Base-by-base conservation (phyloP, 2,329 filamentous ascomycete species). In the Diaporthe velutina region DNA sequence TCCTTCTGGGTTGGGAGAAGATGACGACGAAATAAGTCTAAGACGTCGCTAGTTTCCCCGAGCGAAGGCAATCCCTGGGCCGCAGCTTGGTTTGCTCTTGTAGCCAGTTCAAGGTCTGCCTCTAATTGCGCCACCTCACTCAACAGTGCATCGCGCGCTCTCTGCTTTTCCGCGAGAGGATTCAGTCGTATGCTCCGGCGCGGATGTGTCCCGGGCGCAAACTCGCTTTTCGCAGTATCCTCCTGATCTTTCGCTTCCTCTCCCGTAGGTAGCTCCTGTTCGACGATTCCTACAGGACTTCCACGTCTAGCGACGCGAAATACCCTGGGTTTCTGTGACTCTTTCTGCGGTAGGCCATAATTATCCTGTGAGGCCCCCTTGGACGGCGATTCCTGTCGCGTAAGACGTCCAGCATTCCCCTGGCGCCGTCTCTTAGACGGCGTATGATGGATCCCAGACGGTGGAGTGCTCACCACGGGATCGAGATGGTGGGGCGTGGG, bases 371-470 rank as follows among this genome's bases (percentile, higher is more conserved):
- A 40, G 1, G 84, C 83, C 0, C 86, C 85, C 68, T 89, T 90
- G 3, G 89, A 79, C 1, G 89, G 89, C 2, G 90, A 90, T 74
- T 84, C 86, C 73, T 57, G 73, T 50, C 57, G 72, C 74, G 33
- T 57, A 40, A 60, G 55, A 48, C 67, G 60, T 33, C 54, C 60
- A 35, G 66, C 48, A 25, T 25, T 66, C 17, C 60, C 68, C n/a
- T 64, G 68, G 15, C 74, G 73, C 2, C 84, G 83, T 42, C 84
- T 83, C 74, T 86, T 89, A 30, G 88, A 89, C 0, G 90, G 90
- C 19, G 89, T 91, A 68, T 88, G 87, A 75, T 92, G 90, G 38
- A 93, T 92, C 1, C 91, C 91, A 28, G 84, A 81, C 0, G 90
- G 89, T 10, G 89, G 89, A 4, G 88, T 89, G 57, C 86, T 88